Conservation (phyloP, 2,329 filamentous ascomycete genomes). For the Ceratocystiopsis minuta region DNA sequence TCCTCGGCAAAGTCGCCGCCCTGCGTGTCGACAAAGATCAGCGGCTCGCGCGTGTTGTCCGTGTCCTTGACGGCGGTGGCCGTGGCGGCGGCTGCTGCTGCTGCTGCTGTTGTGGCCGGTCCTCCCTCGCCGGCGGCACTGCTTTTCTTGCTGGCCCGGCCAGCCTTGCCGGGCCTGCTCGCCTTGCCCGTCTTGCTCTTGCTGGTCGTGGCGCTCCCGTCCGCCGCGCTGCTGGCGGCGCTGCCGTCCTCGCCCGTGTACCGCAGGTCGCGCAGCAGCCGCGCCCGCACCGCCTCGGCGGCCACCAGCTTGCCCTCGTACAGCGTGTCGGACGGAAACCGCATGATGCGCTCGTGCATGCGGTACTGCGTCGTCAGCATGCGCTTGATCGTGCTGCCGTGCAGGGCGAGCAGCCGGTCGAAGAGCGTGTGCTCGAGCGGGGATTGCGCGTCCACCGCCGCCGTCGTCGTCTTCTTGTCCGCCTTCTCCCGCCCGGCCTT, state of each 20-base stretch:
- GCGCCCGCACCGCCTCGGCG: constrained; percentile 56
- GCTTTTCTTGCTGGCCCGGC: too few species aligned
- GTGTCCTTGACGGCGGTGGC: constrained; percentile 40
- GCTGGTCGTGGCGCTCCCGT: too few species aligned
- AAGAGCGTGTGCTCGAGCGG: constrained; percentile 76
- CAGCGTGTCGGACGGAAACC: constrained; percentile 74
- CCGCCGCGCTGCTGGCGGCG: neutral
- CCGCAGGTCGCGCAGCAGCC: constrained; percentile 58
- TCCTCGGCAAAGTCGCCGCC: constrained; percentile 81
- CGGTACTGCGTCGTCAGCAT: constrained; percentile 97
- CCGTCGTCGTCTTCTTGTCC: neutral
- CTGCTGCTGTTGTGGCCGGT: too few species aligned
- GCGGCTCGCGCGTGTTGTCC: constrained; percentile 72
- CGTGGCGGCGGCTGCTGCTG: too few species aligned
- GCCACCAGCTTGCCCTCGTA: constrained; percentile 72
- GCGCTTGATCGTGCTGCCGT: constrained; percentile 69
- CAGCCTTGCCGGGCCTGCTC: too few species aligned
- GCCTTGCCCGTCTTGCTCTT: too few species aligned
- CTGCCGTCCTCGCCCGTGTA: constrained; percentile 31
- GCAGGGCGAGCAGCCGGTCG: constrained; percentile 64
- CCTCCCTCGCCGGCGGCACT: too few species aligned
- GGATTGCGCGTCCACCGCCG: too few species aligned
- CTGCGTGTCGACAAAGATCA: constrained; percentile 93
- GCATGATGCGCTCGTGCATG: constrained; percentile 94
- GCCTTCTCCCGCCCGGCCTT: constrained; percentile 23